Evolutionary conservation across 2,329 filamentous ascomycete genomes (phyloP).

Genomic region (Alternaria gaisen): DNA sequence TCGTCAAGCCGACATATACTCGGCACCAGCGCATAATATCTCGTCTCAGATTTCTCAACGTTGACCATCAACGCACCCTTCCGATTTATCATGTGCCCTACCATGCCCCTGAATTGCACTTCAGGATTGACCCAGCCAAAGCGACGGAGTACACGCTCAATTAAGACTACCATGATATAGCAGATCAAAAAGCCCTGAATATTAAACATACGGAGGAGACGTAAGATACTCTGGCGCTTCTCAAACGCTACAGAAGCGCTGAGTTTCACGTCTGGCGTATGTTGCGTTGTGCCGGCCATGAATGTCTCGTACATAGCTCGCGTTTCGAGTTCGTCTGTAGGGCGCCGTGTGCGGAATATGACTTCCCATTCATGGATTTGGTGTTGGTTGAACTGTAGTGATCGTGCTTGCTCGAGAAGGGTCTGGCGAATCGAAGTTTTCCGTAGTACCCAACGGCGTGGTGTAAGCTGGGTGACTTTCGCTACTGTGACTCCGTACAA

Average conservation of each 20-base stretch:
- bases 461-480: not conserved
- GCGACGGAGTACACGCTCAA: not conserved
- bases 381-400: not conserved
- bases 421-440: not conserved
- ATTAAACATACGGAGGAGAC: accelerated
- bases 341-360: no score
- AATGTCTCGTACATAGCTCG: not conserved
- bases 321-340: not conserved
- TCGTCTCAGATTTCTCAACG: accelerated
- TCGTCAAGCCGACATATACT: not conserved
- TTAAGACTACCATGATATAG: not conserved
- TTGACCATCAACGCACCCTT: not conserved
- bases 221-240: not conserved
- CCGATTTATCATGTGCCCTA: not conserved
- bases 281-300: not conserved
- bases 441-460: not conserved
- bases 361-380: not conserved
- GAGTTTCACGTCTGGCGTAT: not conserved
- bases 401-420: not conserved
- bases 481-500: not conserved
- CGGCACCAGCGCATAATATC: not conserved
- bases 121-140: not conserved
- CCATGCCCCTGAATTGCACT: not conserved
- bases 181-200: not conserved
- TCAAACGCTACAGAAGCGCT: not conserved